A percentile compares a stretch with the other conserved stretches of the same genome.
These are phyloP conservation scores for Terfezia boudieri DNA, from an alignment of 495 filamentous ascomycete species.

Conservation along the genomic window DNA sequence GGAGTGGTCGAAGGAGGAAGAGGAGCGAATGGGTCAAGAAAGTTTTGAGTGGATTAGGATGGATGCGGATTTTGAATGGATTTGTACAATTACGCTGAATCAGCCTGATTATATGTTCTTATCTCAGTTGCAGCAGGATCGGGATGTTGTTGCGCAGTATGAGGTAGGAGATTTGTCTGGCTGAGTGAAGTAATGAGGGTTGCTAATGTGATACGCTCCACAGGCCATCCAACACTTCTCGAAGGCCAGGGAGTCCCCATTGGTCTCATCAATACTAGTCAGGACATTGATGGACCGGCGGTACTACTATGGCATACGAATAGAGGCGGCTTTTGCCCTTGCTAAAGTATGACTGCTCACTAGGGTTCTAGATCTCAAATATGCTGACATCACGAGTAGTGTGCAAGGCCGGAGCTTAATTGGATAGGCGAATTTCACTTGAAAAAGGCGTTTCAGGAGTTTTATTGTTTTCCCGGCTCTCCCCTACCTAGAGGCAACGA, in stretches of 20 bases:
- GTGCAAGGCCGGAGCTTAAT: conserved; percentile 42
- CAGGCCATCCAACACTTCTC: conserved; percentile 17
- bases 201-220: not conserved
- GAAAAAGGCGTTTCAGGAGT: conserved; percentile 56
- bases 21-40: conserved; percentile 77
- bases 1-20: conserved; percentile 73
- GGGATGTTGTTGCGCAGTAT: conserved; percentile 85
- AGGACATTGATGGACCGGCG: conserved; percentile 74
- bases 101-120: conserved; percentile 94
- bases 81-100: conserved; percentile 52
- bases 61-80: conserved; percentile 97
- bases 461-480: conserved; percentile 59
- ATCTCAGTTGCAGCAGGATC: conserved; percentile 89
- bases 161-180: conserved; percentile 29
- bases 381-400: conserved; percentile 15
- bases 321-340: conserved; percentile 52
- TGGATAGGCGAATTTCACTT: conserved; percentile 73
- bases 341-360: conserved; percentile 21
- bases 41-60: conserved; percentile 97
- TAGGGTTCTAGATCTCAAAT: not conserved
- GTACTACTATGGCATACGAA: conserved; percentile 84
- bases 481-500: conserved; percentile 68
- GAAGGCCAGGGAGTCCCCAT: conserved; percentile 20
- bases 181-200: not conserved
- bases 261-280: conserved; percentile 66